These are phyloP conservation scores for Microthyrium microscopicum DNA, from an alignment of 2,329 filamentous ascomycete species.

Conservation along the genomic window DNA sequence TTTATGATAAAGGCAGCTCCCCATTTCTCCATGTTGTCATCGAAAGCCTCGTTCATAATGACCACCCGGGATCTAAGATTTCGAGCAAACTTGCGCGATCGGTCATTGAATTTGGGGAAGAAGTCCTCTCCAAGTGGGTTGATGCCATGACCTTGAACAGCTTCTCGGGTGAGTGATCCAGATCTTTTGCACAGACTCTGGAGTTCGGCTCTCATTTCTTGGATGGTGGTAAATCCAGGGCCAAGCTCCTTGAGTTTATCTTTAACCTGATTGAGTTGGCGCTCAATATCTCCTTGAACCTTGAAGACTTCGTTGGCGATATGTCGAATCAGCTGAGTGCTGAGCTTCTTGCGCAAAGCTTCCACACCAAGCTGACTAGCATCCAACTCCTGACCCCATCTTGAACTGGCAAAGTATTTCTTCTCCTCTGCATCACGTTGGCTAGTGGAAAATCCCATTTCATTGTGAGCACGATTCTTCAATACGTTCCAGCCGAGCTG, in stretches of 20 bases:
- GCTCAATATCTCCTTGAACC: conserved; percentile 7
- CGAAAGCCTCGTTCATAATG: conserved; percentile 7
- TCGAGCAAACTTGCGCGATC: conserved; percentile 1
- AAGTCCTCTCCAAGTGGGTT: conserved; percentile 7
- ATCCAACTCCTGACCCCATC: conserved; percentile 2
- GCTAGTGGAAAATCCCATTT: conserved; percentile 10
- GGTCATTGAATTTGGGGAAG: conserved; percentile 4
- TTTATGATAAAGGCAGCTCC: conserved; percentile 6
- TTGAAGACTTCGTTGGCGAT: conserved; percentile 6
- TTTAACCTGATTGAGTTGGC: conserved; percentile 2
- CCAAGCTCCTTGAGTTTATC: conserved; percentile 6
- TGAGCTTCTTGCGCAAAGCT: conserved; percentile 7
- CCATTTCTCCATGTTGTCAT: conserved; percentile 3
- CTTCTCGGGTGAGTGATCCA: conserved; percentile 4
- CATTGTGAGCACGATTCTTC: conserved; percentile 17
- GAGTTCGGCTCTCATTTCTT: conserved; percentile 7
- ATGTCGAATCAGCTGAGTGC: conserved; percentile 7
- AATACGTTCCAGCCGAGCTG: conserved; percentile 23
- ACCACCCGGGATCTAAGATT: conserved; percentile 7
- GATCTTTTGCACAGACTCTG: conserved; percentile 5
- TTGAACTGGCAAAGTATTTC: conserved; percentile 5
- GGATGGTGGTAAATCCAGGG: conserved; percentile 1
- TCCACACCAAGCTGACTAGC: conserved; percentile 6
- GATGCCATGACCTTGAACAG: conserved; percentile 7
- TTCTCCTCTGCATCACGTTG: conserved; percentile 15